Evolutionary conservation across 805 yeast genomes (phyloP), one percentile per base, ranked within the genome.

Genomic region (Ogataea salicorniae): DNA sequence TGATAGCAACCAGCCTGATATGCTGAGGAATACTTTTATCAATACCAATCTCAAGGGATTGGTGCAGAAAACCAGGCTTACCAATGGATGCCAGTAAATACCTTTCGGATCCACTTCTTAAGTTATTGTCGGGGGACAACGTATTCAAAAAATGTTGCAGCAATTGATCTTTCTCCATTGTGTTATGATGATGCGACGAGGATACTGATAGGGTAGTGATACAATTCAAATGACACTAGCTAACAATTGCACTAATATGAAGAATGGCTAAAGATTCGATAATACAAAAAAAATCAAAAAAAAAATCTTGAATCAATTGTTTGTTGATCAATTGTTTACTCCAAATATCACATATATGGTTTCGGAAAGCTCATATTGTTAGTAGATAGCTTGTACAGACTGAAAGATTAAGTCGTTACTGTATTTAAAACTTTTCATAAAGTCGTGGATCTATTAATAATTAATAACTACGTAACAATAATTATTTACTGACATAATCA

Each of bases 1-100:
- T 82, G 0, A 94, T 90, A 2, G 95, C 84, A 13, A 95, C 87
- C 42, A 80, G 70, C 55, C 82, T 77, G 43, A 85, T 73, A 22
- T 73, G 77, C 2, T 67, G 65, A 6, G 79, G 70, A 15, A 76
- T 62, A 17, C 64, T 52, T 11, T 58, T 56, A 44, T 74, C 78
- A 13, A 58, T 54, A 22, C 70, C 63, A 49, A 77, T 65, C 26
- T 72, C 77, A 20, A 77, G 66, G 42, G 75, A 67, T 50, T 67
- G 69, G 9, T 71, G 66, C 14, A 77, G 67, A 52, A 73, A 73
- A 6, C 79, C 79, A 8, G 72, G 68, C 47, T 68, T 71, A 48
- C 67, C 67, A 56, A 72, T 74, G 44, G 67, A 73, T 17, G 62
- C 60, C 33, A 62, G 60, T 48, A 77, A 61, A 49, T 68, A 69